A percentile compares a stretch with the other conserved stretches of the same genome.
phyloP scores from a whole-genome alignment of 208 protist species.

The Borovskyia barvae region DNA sequence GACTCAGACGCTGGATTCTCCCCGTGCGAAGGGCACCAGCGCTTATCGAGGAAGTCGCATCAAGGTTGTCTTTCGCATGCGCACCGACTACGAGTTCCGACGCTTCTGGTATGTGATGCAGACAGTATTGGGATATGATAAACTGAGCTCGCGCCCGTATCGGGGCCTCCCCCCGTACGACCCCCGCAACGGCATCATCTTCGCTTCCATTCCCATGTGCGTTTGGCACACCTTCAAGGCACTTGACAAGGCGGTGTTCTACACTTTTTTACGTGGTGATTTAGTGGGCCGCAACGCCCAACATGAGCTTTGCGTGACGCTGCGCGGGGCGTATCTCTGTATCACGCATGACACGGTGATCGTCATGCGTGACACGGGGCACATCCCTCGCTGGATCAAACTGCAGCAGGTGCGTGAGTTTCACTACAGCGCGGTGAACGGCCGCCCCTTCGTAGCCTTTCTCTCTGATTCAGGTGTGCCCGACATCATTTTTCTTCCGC shows the following conservation, averaged over 20 bases:
- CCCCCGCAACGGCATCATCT: slow-evolving; percentile 68
- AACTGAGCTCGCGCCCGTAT: slow-evolving; percentile 50
- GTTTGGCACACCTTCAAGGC: slow-evolving; percentile 67
- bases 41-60: slow-evolving; percentile 28
- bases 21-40: slow-evolving; percentile 22
- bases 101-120: slow-evolving; percentile 62
- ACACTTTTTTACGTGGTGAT: slow-evolving; percentile 52
- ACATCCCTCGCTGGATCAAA: slow-evolving; percentile 58
- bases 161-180: slow-evolving; percentile 71
- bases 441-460: slow-evolving; percentile 50
- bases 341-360: slow-evolving; percentile 71
- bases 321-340: slow-evolving; percentile 50
- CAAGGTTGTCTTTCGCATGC: slow-evolving; percentile 44
- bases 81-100: slow-evolving; percentile 60
- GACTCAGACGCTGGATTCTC: slow-evolving; percentile 55
- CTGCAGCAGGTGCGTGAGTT: slow-evolving; percentile 52
- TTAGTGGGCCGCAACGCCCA: slow-evolving; percentile 44
- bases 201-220: slow-evolving; percentile 57
- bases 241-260: slow-evolving; percentile 65
- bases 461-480: slow-evolving; percentile 46
- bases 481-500: slow-evolving; percentile 63
- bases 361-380: slow-evolving; percentile 51
- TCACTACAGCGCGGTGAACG: slow-evolving; percentile 41
- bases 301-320: slow-evolving; percentile 27
- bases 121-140: slow-evolving; percentile 72